Evolutionary conservation across 2,329 filamentous ascomycete species (phyloP).

Genomic region (Trichoderma afroharzianum): DNA sequence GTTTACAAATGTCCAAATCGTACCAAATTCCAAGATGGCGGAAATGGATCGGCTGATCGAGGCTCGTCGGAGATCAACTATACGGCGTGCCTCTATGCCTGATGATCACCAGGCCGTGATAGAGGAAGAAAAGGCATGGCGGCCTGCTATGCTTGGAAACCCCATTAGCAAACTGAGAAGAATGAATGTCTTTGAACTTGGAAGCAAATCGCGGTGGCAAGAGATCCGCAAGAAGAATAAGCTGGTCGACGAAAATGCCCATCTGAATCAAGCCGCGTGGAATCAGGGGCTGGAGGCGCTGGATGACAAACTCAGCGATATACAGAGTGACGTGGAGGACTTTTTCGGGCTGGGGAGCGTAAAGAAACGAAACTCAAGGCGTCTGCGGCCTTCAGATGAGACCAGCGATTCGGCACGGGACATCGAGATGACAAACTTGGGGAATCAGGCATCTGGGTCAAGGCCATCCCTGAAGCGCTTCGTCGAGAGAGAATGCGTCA

Average conservation of each 20-base stretch:
- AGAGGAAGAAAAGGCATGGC: conserved; percentile 59
- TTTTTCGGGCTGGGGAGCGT: conserved; percentile 27
- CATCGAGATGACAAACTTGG: conserved; percentile 30
- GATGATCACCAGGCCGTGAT: conserved; percentile 38
- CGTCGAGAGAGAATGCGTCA: conserved; percentile 35
- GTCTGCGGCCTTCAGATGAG: conserved; percentile 28
- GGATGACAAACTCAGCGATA: conserved; percentile 36
- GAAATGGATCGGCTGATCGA: conserved; percentile 53
- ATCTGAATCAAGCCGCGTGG: conserved; percentile 35
- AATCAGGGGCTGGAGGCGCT: conserved; percentile 36
- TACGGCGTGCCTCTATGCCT: conserved; percentile 42
- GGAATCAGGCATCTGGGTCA: conserved; percentile 18
- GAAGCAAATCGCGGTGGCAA: conserved; percentile 65
- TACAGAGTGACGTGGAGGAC: conserved; percentile 33
- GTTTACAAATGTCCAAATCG: conserved; percentile 64
- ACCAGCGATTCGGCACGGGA: conserved; percentile 29
- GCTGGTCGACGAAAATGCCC: conserved; percentile 46
- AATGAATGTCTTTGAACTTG: conserved; percentile 69
- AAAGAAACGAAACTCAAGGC: conserved; percentile 24
- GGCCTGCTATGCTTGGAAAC: conserved; percentile 67
- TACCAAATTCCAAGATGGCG: conserved; percentile 56
- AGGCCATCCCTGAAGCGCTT: conserved; percentile 21
- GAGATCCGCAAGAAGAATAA: conserved; percentile 64
- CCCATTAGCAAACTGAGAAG: conserved; percentile 64
- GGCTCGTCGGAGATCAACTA: conserved; percentile 46